These are phyloP conservation scores for Penicillium palitans DNA, from an alignment of 2,329 filamentous ascomycete species.

Conservation along the genomic window DNA sequence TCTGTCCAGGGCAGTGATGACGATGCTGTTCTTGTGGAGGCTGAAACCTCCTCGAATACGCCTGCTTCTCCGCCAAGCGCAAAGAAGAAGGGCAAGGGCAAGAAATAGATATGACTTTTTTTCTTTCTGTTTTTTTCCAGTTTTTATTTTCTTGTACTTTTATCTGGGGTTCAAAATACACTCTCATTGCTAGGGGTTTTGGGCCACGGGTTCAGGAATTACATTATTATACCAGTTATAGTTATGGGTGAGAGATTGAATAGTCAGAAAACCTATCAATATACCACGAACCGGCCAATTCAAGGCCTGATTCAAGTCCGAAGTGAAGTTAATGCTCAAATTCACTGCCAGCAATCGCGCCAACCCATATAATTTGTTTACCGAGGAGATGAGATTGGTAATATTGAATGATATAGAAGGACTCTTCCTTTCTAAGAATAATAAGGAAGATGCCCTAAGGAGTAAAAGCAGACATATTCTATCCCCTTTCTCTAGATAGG, in stretches of 20 bases:
- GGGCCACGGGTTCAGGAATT: slow-evolving; percentile 1
- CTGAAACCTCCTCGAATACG: slow-evolving; percentile 44
- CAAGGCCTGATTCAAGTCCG: neutral
- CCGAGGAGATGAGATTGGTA: no score
- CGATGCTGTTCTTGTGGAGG: slow-evolving; percentile 76
- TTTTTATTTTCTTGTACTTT: slow-evolving; percentile 6
- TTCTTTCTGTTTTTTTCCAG: neutral
- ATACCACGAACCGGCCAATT: neutral
- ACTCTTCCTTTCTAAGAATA: no score
- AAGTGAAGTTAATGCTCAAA: no score
- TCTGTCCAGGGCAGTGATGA: slow-evolving; percentile 58
- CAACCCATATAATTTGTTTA: no score
- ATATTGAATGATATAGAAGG: no score
- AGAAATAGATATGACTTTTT: slow-evolving; percentile 39
- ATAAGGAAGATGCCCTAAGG: no score
- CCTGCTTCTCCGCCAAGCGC: slow-evolving; percentile 25
- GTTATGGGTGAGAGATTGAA: neutral
- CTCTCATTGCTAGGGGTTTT: neutral
- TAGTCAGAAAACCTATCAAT: neutral
- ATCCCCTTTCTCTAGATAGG: no score
- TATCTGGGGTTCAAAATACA: slow-evolving; percentile 3
- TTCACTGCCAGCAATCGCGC: no score
- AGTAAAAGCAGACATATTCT: no score
- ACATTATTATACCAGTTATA: slow-evolving; percentile 1
- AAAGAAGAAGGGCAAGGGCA: slow-evolving; percentile 50